phyloP scores from a whole-genome alignment of 140 eudicot species.

The Senecio squalidus region DNA sequence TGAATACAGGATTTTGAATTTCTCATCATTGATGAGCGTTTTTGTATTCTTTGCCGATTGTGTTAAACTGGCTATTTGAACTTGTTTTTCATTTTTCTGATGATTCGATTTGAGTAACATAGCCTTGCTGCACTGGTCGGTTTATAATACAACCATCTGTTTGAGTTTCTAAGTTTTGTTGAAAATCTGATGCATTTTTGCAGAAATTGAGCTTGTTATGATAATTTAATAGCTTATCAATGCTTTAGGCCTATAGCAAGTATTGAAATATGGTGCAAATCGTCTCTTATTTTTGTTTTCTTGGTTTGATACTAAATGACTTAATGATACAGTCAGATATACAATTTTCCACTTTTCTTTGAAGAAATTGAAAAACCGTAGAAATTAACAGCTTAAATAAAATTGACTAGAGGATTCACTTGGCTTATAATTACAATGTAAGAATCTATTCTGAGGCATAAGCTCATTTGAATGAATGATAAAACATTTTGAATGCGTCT shows the following conservation, averaged over 20 bases:
- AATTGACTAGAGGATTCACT: background rate
- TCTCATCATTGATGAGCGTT: constrained; percentile 2
- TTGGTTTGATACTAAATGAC: background rate
- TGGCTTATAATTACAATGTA: background rate
- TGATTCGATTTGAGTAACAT: background rate
- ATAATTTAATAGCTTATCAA: background rate
- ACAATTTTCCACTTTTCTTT: background rate
- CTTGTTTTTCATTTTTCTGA: background rate
- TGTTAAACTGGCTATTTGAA: background rate
- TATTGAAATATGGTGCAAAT: background rate
- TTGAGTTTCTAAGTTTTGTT: background rate
- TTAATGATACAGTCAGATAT: background rate
- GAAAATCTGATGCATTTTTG: background rate
- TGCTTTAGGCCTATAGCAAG: background rate
- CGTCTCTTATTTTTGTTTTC: background rate
- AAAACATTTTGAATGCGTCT: background rate
- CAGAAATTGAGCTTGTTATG: constrained; percentile 4
- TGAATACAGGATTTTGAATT: background rate
- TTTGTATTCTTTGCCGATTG: background rate
- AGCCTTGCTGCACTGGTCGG: background rate
- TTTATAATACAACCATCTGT: background rate
- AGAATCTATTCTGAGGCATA: background rate
- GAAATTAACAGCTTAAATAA: background rate
- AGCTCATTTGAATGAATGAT: background rate
- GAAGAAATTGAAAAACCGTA: background rate